Conservation (phyloP, 2,329 filamentous ascomycete species). For the Neofusicoccum kwambonambiense region DNA sequence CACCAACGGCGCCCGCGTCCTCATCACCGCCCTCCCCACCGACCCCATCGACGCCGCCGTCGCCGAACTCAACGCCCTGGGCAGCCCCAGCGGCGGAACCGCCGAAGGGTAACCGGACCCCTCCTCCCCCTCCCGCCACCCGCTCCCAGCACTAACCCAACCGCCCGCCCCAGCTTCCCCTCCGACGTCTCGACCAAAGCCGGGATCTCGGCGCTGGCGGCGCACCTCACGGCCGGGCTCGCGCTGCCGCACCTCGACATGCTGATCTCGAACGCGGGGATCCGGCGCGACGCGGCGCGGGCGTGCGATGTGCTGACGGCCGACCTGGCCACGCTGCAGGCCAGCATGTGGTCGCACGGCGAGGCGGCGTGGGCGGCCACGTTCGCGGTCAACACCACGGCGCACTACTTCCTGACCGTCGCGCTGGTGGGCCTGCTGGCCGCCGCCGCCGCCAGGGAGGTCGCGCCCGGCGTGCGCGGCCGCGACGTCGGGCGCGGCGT, state of each 20-base stretch:
- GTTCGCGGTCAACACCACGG: conserved; percentile 50
- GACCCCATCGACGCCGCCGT: conserved; percentile 16
- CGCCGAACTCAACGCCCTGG: not conserved
- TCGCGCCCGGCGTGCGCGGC: not conserved
- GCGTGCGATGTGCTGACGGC: conserved; percentile 47
- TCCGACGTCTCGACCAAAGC: conserved; percentile 45
- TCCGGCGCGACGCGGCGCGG: conserved; percentile 45
- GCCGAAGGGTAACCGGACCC: not conserved
- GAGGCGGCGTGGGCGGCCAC: conserved; percentile 47
- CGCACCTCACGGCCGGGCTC: conserved; percentile 30
- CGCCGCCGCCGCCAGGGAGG: conserved; percentile 34
- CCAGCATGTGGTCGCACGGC: conserved; percentile 48
- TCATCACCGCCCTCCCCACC: conserved; percentile 17
- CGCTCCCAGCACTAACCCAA: not conserved
- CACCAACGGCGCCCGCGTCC: conserved; percentile 19
- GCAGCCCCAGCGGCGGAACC: not conserved
- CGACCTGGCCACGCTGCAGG: conserved; percentile 43
- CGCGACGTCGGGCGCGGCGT: conserved; percentile 45
- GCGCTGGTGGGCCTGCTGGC: conserved; percentile 47
- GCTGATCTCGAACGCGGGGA: conserved; percentile 51
- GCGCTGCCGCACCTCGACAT: conserved; percentile 46
- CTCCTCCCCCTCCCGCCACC: not conserved
- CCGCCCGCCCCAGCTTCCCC: conserved; percentile 20
- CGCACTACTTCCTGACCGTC: conserved; percentile 52
- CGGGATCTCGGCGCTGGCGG: conserved; percentile 37